Percentiles rank a stretch among this genome's conserved stretches.
phyloP scores from a whole-genome alignment of 805 yeast species.

The Pichia occidentalis region DNA sequence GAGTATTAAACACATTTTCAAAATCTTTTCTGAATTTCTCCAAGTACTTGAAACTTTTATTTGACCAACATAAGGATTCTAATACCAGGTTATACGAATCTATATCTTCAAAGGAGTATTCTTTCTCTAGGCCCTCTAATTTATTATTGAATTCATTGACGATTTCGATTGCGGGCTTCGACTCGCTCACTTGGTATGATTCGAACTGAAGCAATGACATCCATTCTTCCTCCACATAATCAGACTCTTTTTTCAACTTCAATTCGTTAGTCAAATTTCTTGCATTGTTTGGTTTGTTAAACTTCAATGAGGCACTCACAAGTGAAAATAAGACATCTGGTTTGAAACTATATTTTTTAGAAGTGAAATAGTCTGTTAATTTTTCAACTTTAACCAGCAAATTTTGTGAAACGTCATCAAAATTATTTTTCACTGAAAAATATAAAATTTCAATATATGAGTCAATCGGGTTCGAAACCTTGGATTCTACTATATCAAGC shows the following conservation, averaged over 20 bases:
- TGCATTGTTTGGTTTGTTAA: conserved; percentile 16
- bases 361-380: conserved; percentile 14
- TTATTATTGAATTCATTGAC: conserved; percentile 20
- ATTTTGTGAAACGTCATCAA: conserved; percentile 20
- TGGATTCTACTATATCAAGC: conserved; percentile 17
- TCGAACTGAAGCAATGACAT: conserved; percentile 22
- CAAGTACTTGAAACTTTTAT: conserved; percentile 23
- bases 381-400: conserved; percentile 19
- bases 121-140: conserved; percentile 13
- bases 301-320: conserved; percentile 22
- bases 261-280: conserved; percentile 16
- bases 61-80: conserved; percentile 25
- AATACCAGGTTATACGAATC: conserved; percentile 24
- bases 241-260: conserved; percentile 9
- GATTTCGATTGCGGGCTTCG: conserved; percentile 24
- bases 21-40: conserved; percentile 26
- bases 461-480: conserved; percentile 17
- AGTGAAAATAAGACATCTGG: conserved; percentile 26
- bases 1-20: conserved; percentile 27
- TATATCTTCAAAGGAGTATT: conserved; percentile 18
- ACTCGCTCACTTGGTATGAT: conserved; percentile 12
- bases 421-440: conserved; percentile 26
- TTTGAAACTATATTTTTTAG: conserved; percentile 17
- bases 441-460: conserved; percentile 27
- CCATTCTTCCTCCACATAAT: conserved; percentile 22